Percentiles rank a stretch among this genome's conserved stretches.
Conservation (phyloP, 495 filamentous ascomycete genomes). For the Podospora sp. region DNA sequence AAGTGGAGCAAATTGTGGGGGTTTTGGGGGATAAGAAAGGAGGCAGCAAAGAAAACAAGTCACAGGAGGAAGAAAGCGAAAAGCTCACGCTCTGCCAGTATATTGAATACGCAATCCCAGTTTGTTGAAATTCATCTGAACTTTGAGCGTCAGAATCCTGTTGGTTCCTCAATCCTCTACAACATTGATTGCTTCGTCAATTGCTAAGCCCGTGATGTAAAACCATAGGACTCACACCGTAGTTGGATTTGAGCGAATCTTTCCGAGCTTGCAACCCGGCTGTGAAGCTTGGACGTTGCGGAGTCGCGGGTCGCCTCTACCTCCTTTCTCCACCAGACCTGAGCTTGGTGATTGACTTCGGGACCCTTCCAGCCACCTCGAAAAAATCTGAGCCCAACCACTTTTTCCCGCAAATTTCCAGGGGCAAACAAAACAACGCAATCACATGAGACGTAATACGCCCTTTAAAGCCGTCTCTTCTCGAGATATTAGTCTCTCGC, state of each 20-base stretch:
- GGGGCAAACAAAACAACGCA: not conserved
- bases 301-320: not conserved
- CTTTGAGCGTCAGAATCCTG: too few relatives aligned
- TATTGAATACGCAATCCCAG: not conserved
- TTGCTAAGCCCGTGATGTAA: not conserved
- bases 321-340: not conserved
- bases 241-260: not conserved
- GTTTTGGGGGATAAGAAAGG: not conserved
- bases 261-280: not conserved
- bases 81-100: not conserved
- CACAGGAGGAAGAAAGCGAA: not conserved
- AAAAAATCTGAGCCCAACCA: not conserved
- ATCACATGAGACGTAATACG: not conserved
- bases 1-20: not conserved
- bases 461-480: not conserved
- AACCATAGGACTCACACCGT: not conserved
- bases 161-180: too few relatives aligned
- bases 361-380: not conserved
- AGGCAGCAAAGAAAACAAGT: not conserved
- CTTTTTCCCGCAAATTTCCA: not conserved
- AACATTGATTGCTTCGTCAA: not conserved
- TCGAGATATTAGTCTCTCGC: too few relatives aligned
- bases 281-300: not conserved
- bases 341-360: constrained; percentile 1
- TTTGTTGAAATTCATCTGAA: not conserved